A percentile compares a stretch with the other conserved stretches of the same genome.
These are phyloP conservation scores for Agaricus subrufescens DNA, from an alignment of 768 basidiomycete genomes.

Conservation along the genomic window DNA sequence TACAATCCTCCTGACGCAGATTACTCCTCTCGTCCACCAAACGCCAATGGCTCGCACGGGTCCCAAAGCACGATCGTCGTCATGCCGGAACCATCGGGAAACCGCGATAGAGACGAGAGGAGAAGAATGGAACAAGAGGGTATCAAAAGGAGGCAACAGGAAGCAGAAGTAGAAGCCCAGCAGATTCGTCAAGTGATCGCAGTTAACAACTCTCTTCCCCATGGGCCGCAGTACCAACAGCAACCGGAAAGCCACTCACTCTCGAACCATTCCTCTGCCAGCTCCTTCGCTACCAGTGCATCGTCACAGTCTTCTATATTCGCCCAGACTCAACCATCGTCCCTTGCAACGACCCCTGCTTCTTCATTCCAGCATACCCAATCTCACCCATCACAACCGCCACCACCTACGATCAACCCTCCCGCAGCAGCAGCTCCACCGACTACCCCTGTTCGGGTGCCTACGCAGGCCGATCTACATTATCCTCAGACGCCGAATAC, in stretches of 20 bases:
- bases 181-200: conserved; percentile 32
- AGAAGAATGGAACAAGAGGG: conserved; percentile 52
- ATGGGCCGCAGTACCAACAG: background rate
- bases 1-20: conserved; percentile 17
- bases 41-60: conserved; percentile 16
- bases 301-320: conserved; percentile 6
- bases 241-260: background rate
- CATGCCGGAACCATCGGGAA: conserved; percentile 18
- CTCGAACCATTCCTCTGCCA: conserved; percentile 9
- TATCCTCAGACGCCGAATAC: background rate
- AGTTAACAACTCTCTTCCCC: conserved; percentile 18
- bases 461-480: background rate
- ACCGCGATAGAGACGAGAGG: conserved; percentile 27
- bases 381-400: background rate
- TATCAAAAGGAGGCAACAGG: conserved; percentile 53
- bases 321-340: background rate
- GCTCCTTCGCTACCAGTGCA: conserved; percentile 11
- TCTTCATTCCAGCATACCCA: background rate
- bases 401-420: background rate
- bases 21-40: conserved; percentile 24
- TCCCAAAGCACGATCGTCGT: conserved; percentile 24
- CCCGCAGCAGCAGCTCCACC: background rate
- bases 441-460: background rate
- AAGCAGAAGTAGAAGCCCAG: conserved; percentile 49
- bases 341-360: conserved; percentile 1